Conservation (phyloP, 208 protist genomes). For the Trypanosoma conorhini region DNA sequence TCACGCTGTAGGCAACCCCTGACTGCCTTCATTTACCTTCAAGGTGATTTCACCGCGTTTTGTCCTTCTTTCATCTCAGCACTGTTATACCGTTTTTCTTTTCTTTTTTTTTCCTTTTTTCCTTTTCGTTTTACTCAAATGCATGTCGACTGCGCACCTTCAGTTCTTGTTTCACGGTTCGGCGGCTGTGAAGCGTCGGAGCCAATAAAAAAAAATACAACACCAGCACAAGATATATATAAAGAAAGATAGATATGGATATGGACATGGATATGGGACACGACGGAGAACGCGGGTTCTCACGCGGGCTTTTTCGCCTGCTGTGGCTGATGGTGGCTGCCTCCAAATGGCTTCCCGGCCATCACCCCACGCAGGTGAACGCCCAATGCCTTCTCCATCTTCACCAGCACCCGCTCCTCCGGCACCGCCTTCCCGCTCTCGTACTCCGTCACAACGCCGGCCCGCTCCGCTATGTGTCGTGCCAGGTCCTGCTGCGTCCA, state of each 20-base stretch:
- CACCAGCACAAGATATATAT: constrained; percentile 17
- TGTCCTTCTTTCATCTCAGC: background rate
- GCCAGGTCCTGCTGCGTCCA: constrained; percentile 91
- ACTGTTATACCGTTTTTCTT: background rate
- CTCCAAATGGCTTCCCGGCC: constrained; percentile 77
- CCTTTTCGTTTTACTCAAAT: background rate
- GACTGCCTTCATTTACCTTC: background rate
- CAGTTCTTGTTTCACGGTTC: background rate
- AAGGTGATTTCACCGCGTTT: background rate
- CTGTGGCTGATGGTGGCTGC: constrained; percentile 50
- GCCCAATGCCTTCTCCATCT: constrained; percentile 94
- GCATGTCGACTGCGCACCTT: background rate
- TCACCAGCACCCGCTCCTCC: constrained; percentile 90
- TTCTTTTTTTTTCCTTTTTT: background rate
- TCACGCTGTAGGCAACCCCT: background rate
- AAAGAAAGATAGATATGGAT: constrained; percentile 11
- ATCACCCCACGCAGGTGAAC: constrained; percentile 92
- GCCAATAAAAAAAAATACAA: background rate
- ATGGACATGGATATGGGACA: constrained; percentile 9
- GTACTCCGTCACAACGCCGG: constrained; percentile 91
- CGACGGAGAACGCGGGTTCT: constrained; percentile 3
- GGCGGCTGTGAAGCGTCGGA: background rate
- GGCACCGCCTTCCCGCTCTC: constrained; percentile 93
- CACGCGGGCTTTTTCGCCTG: constrained; percentile 30
- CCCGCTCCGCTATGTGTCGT: constrained; percentile 79